Evolutionary conservation across 352 stramenopile genomes (phyloP).

Genomic region (Phytophthora constricta): DNA sequence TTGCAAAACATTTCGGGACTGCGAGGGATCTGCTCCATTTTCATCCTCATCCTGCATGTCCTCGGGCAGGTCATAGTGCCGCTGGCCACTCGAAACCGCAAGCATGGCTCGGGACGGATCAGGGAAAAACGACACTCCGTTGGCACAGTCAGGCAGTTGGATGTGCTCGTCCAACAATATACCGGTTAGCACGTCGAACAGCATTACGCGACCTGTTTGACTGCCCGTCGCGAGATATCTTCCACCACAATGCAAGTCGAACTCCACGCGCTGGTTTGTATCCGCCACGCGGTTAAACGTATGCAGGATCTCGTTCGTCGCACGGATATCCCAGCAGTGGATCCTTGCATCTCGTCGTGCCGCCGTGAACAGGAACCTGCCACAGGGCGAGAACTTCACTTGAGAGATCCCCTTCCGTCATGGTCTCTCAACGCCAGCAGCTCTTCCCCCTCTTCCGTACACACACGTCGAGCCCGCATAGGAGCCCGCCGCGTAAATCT

Average conservation of each 20-base stretch:
- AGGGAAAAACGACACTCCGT: conserved; percentile 83
- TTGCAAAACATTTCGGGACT: conserved; percentile 43
- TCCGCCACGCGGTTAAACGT: conserved; percentile 64
- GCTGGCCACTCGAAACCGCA: conserved; percentile 68
- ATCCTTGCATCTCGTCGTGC: conserved; percentile 73
- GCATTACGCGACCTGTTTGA: conserved; percentile 51
- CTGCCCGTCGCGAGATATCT: conserved; percentile 71
- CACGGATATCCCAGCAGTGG: conserved; percentile 89
- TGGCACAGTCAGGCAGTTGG: conserved; percentile 60
- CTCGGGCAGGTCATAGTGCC: conserved; percentile 66
- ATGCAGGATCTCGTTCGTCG: conserved; percentile 67
- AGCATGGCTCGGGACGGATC: conserved; percentile 47
- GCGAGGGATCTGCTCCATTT: background rate
- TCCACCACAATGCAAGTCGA: conserved; percentile 75
- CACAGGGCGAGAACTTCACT: conserved; percentile 80
- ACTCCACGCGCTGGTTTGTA: conserved; percentile 81
- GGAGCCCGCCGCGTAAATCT: conserved; percentile 87
- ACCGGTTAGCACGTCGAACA: conserved; percentile 67
- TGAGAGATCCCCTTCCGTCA: conserved; percentile 81
- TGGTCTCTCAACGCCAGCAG: conserved; percentile 69
- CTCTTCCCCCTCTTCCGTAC: conserved; percentile 80
- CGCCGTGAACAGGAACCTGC: conserved; percentile 75
- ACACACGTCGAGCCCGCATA: conserved; percentile 85
- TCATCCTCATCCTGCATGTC: conserved; percentile 63
- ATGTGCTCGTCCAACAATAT: conserved; percentile 56